These are phyloP conservation scores for Hemileia vastatrix DNA, from an alignment of 1,284 basidiomycete species.

Conservation along the genomic window DNA sequence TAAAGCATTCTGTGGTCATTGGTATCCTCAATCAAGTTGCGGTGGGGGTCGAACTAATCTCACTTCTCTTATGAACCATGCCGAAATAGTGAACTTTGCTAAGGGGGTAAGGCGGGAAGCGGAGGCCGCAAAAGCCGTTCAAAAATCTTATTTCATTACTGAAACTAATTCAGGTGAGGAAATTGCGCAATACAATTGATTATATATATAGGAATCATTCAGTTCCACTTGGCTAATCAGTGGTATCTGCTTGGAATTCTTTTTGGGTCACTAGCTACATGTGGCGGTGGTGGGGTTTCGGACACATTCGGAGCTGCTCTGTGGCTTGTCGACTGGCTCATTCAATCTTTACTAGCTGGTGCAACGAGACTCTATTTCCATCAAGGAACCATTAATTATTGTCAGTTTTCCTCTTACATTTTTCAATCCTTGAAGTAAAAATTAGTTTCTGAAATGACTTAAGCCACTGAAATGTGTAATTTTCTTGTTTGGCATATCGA, in stretches of 20 bases:
- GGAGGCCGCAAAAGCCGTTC: constrained; percentile 43
- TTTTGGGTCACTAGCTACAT: constrained; percentile 42
- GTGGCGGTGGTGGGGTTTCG: constrained; percentile 49
- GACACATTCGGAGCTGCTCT: constrained; percentile 49
- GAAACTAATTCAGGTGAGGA: constrained; percentile 48
- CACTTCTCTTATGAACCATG: constrained; percentile 47
- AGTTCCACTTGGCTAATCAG: neutral
- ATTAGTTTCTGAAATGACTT: neutral
- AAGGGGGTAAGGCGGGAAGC: constrained; percentile 46
- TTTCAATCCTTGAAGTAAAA: neutral
- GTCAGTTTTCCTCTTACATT: neutral
- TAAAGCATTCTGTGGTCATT: constrained; percentile 48
- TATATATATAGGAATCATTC: neutral
- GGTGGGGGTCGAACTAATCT: constrained; percentile 48
- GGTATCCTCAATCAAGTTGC: constrained; percentile 50
- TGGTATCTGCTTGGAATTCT: neutral
- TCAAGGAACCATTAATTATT: constrained; percentile 42
- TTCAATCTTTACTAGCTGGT: constrained; percentile 48
- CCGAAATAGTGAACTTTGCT: constrained; percentile 47
- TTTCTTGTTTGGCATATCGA: too few relatives aligned
- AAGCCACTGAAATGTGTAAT: neutral
- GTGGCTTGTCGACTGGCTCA: constrained; percentile 50
- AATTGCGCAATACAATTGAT: neutral
- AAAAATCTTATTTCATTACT: constrained; percentile 48
- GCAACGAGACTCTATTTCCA: constrained; percentile 49